Conservation (phyloP, 2,329 filamentous ascomycete species). For the Coniochaeta sp. region DNA sequence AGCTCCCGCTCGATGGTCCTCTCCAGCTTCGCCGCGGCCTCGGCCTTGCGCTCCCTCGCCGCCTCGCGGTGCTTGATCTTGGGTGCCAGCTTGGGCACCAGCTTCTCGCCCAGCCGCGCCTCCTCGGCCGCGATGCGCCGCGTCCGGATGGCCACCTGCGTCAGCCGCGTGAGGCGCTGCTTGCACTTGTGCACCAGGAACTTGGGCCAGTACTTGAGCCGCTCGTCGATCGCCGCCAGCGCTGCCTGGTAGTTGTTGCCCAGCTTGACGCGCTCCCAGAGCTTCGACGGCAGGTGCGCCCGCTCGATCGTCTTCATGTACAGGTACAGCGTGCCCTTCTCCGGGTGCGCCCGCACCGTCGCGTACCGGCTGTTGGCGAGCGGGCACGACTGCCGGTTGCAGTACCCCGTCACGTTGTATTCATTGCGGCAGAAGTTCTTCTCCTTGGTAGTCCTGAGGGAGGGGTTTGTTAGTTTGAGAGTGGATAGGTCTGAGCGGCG, state of each 20-base stretch:
- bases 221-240: constrained; percentile 77
- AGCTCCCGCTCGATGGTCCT: constrained; percentile 91
- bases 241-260: constrained; percentile 88
- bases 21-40: constrained; percentile 87
- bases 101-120: constrained; percentile 76
- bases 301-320: constrained; percentile 97
- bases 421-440: constrained; percentile 96
- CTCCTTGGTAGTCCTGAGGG: constrained; percentile 55
- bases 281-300: constrained; percentile 77
- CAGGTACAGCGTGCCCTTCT: constrained; percentile 69
- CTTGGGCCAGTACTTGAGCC: constrained; percentile 89
- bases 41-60: constrained; percentile 61
- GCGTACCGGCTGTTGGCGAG: constrained; percentile 90
- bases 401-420: constrained; percentile 50
- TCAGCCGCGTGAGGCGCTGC: constrained; percentile 85
- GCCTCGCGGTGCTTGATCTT: constrained; percentile 76
- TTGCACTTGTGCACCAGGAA: constrained; percentile 85
- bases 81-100: constrained; percentile 83
- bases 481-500: neutral
- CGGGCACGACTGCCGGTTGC: constrained; percentile 70
- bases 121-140: constrained; percentile 82
- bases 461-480: constrained; percentile 1
- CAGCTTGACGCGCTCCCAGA: constrained; percentile 91
- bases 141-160: constrained; percentile 80
- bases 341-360: constrained; percentile 75